phyloP scores from a whole-genome alignment of 352 stramenopile species.

The Phytophthora idaei region DNA sequence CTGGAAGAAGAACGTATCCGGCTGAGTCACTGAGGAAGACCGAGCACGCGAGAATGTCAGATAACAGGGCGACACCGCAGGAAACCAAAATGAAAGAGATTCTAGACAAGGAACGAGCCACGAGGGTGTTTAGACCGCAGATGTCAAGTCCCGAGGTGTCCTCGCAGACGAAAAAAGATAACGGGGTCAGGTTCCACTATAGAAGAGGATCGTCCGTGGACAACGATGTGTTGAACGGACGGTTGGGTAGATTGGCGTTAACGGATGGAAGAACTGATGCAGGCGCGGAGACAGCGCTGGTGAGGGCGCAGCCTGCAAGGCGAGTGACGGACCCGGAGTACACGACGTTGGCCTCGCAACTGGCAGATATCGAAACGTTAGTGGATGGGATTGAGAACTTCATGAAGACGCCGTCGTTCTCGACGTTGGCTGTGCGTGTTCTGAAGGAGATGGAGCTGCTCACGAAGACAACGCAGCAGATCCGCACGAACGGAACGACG shows the following conservation, averaged over 20 bases:
- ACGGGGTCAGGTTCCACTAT: constrained; percentile 71
- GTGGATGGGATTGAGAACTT: constrained; percentile 60
- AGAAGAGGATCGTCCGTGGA: constrained; percentile 38
- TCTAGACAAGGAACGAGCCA: constrained; percentile 42
- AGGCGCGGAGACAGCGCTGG: constrained; percentile 15
- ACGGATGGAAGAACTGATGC: constrained; percentile 15
- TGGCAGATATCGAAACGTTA: constrained; percentile 66
- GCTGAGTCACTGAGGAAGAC: constrained; percentile 57
- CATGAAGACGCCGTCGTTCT: constrained; percentile 44
- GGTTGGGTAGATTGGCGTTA: constrained; percentile 34
- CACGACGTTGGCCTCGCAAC: constrained; percentile 44
- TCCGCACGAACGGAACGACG: constrained; percentile 68
- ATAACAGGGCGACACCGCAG: constrained; percentile 26
- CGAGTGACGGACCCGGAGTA: constrained; percentile 46
- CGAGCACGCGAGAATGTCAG: constrained; percentile 49
- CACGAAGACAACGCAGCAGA: constrained; percentile 59
- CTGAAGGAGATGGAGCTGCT: constrained; percentile 66
- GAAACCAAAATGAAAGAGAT: constrained; percentile 49
- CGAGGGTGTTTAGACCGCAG: constrained; percentile 17
- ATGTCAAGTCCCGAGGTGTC: constrained; percentile 31
- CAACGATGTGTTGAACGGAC: constrained; percentile 16
- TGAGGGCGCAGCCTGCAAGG: constrained; percentile 20
- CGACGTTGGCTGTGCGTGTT: constrained; percentile 44
- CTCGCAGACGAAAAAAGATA: constrained; percentile 22
- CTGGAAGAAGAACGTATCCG: constrained; percentile 69